Percentiles rank a stretch among this genome's conserved stretches.
Conservation (phyloP, 2,329 filamentous ascomycete species). For the Fusarium sp. region DNA sequence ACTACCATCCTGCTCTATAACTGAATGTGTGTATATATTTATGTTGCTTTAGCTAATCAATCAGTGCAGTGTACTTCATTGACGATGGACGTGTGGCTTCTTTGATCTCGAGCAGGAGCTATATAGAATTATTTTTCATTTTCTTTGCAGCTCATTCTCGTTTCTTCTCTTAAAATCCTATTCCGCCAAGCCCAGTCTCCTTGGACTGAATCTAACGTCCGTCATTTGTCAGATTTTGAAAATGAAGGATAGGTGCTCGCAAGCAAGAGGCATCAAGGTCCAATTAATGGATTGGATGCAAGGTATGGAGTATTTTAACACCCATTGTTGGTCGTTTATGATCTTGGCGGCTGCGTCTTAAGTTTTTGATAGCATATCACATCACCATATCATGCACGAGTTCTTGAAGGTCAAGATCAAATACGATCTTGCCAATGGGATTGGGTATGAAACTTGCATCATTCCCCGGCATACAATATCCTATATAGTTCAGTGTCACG, state of each 20-base stretch:
- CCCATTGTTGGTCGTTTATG: background rate
- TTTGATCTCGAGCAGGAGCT: constrained; percentile 9
- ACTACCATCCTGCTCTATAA: background rate
- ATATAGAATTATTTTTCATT: background rate
- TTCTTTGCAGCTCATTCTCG: background rate
- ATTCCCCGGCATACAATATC: background rate
- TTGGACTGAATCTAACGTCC: constrained; percentile 1
- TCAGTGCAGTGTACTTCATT: background rate
- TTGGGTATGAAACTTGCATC: background rate
- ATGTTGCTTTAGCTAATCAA: background rate
- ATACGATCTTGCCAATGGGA: too few relatives aligned
- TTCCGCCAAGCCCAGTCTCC: background rate
- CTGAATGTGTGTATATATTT: background rate
- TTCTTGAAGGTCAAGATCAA: background rate
- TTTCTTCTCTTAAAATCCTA: background rate
- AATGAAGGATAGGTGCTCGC: background rate
- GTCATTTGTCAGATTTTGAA: background rate
- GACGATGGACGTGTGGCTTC: background rate
- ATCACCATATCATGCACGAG: background rate
- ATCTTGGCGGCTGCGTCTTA: constrained; percentile 5
- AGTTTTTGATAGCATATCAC: background rate
- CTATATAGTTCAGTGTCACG: background rate
- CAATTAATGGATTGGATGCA: background rate
- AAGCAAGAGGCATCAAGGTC: background rate
- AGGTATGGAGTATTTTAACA: background rate